Base-by-base conservation (phyloP, 805 yeast species). In the Saturnispora serradocipensis region DNA sequence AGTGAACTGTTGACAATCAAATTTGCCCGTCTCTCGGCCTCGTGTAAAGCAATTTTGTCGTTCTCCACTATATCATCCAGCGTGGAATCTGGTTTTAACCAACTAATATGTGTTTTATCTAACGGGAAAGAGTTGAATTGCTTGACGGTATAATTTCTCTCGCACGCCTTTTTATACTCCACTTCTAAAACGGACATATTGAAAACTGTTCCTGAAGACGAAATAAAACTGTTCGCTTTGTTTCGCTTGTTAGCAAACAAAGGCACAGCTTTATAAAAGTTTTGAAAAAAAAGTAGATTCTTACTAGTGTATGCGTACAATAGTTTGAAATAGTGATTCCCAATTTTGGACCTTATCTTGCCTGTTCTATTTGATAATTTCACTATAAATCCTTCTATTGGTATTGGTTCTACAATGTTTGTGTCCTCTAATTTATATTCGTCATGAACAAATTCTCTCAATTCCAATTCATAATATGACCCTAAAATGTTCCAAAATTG, bases 341-440 rank as follows among this genome's bases (percentile, higher is more conserved):
- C 67, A 11, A 67, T 48, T 5, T 38, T 42, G 1, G 66, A 52
- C 20, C 48, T 53, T 18, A 49, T n/a, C 25, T 57, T 61, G 0
- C 88, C 88, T 5, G 65, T 61, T 52, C 76, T 71, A 43, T 78
- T 73, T 0, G 82, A 74, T 30, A 84, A 62, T 47, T 82, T 73
- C 3, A 78, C 68, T 20, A 90, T 64, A 62, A 86, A 89, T 0
- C 98, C 98, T 67, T 91, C 98, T 9, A 88, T 65, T 0, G 96
- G 82, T 0, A 68, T 49, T 0, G 97, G 97, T 61, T 85, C 95
- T 0, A 56, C 46, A 18, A 72, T 8, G 8, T 53, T 51, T 2
- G 63, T 66, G 16, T 56, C 58, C 8, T 36, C 27, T 1, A 71
- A 60, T 2, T 43, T 38, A 47, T 69, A 61, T 4, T 77, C 70